Percentiles rank a stretch among this genome's conserved stretches.
Conservation (phyloP, 192 early-diverging fungal species). For the Coemansia sp. region DNA sequence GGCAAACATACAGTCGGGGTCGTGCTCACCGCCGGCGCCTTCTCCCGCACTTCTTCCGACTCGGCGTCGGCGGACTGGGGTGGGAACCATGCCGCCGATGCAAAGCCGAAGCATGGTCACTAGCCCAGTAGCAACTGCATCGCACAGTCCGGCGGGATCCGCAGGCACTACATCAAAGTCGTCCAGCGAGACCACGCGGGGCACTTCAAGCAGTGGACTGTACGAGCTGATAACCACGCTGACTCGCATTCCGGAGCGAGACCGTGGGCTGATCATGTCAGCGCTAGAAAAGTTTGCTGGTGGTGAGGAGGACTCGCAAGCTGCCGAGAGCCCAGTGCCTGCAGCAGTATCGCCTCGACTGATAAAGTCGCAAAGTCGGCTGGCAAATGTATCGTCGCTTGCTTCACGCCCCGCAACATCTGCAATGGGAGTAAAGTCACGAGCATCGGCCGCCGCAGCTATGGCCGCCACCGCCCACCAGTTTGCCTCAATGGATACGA, state of each 20-base stretch:
- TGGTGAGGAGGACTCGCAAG: constrained; percentile 10
- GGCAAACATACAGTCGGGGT: constrained; percentile 5
- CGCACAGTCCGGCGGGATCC: constrained; percentile 18
- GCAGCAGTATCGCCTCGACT: constrained; percentile 3
- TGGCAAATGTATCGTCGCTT: constrained; percentile 16
- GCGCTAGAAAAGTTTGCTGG: constrained; percentile 29
- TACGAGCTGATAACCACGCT: constrained; percentile 40
- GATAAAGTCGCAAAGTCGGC: constrained; percentile 11
- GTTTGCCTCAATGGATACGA: constrained; percentile 20
- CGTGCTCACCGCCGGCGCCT: constrained; percentile 38
- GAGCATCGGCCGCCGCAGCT: constrained; percentile 33
- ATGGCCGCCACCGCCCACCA: constrained; percentile 32
- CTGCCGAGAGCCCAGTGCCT: constrained; percentile 2
- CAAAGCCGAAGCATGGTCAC: constrained; percentile 14
- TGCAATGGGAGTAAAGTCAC: constrained; percentile 7
- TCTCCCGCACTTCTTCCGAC: constrained; percentile 25
- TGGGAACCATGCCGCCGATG: constrained; percentile 6
- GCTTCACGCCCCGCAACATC: neutral
- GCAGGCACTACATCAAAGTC: constrained; percentile 15
- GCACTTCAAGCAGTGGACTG: constrained; percentile 14
- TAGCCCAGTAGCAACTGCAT: constrained; percentile 8
- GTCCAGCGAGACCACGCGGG: constrained; percentile 15
- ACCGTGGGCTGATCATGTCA: constrained; percentile 36
- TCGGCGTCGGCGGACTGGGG: constrained; percentile 28
- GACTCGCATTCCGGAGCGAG: constrained; percentile 41